Evolutionary conservation across 2,329 filamentous ascomycete species (phyloP).

Genomic region (Ophiostoma sp.): DNA sequence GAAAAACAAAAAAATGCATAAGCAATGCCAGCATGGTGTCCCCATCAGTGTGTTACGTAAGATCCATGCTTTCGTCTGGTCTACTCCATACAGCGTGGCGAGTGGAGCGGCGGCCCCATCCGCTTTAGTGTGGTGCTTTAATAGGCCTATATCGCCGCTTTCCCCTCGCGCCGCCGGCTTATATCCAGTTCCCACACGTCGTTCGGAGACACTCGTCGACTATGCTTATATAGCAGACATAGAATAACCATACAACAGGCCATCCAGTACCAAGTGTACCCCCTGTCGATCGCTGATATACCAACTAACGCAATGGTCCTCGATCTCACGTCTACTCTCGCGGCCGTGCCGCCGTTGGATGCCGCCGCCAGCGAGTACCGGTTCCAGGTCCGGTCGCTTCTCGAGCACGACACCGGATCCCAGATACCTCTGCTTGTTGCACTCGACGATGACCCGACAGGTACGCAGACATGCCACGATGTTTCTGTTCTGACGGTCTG

Average conservation of each 20-base stretch:
- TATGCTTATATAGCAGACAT: no score
- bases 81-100: background rate
- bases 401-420: background rate
- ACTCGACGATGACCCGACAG: slow-evolving; percentile 53
- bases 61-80: background rate
- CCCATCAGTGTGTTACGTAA: background rate
- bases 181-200: background rate
- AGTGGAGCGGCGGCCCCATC: background rate
- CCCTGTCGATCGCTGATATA: background rate
- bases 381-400: slow-evolving; percentile 5
- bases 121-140: background rate
- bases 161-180: background rate
- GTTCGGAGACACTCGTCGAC: background rate
- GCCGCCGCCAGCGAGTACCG: background rate
- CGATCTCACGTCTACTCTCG: background rate
- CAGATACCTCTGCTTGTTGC: slow-evolving; percentile 33
- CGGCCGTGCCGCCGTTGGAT: background rate
- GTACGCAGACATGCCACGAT: slow-evolving; percentile 57
- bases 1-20: background rate
- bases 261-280: background rate
- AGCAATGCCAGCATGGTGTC: background rate
- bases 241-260: no score
- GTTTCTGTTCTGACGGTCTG: slow-evolving; percentile 51
- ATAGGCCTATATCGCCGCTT: background rate
- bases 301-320: background rate